Percentiles rank a stretch among this genome's conserved stretches.
These are phyloP conservation scores for Psilocybe cubensis DNA, from an alignment of 768 basidiomycete species.

Conservation along the genomic window DNA sequence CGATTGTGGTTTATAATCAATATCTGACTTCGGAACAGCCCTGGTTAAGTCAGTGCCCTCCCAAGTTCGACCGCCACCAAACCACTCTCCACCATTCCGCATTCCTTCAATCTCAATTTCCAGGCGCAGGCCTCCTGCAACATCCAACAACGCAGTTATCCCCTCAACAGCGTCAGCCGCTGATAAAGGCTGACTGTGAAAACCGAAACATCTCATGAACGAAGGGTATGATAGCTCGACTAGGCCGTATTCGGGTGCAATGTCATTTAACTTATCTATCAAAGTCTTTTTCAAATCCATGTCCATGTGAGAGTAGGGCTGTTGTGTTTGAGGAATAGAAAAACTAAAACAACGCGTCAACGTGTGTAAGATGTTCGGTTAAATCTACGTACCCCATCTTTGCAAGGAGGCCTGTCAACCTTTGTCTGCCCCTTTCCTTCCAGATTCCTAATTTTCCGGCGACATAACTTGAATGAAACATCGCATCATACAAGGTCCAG, in stretches of 20 bases:
- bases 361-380: background rate
- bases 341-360: slow-evolving; percentile 56
- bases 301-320: slow-evolving; percentile 95
- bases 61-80: slow-evolving; percentile 85
- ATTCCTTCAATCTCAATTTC: slow-evolving; percentile 91
- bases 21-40: slow-evolving; percentile 37
- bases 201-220: slow-evolving; percentile 91
- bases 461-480: slow-evolving; percentile 97
- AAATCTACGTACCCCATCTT: slow-evolving; percentile 87
- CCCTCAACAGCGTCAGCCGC: slow-evolving; percentile 95
- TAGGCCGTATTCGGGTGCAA: slow-evolving; percentile 94
- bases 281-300: slow-evolving; percentile 87
- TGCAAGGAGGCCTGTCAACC: slow-evolving; percentile 87
- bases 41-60: slow-evolving; percentile 48
- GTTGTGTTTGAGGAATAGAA: slow-evolving; percentile 92
- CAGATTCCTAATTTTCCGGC: slow-evolving; percentile 95
- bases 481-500: slow-evolving; percentile 98
- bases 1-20: slow-evolving; percentile 25
- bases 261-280: slow-evolving; percentile 79
- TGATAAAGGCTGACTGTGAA: slow-evolving; percentile 83
- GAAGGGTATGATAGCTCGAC: slow-evolving; percentile 93
- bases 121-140: slow-evolving; percentile 87
- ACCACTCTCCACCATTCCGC: slow-evolving; percentile 95
- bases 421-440: slow-evolving; percentile 92
- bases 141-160: slow-evolving; percentile 84